A percentile compares a stretch with the other conserved stretches of the same genome.
Evolutionary conservation across 768 basidiomycete genomes (phyloP).

Genomic region (Leccinum disarticulatum): DNA sequence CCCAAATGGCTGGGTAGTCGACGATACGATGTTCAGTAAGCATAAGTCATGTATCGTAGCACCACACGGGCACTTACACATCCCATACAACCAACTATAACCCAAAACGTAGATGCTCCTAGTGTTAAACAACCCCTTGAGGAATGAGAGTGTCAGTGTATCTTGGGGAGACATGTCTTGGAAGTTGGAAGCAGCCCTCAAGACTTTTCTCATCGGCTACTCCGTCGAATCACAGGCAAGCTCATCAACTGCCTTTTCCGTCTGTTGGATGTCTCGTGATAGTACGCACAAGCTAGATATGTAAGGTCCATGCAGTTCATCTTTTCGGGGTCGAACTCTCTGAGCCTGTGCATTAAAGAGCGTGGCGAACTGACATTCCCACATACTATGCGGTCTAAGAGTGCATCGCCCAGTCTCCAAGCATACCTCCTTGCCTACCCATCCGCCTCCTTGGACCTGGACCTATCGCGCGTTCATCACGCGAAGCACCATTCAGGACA

Average conservation of each 20-base stretch:
- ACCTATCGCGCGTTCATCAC: conserved; percentile 50
- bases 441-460: conserved; percentile 49
- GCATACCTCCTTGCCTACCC: conserved; percentile 46
- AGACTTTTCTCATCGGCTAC: conserved; percentile 1
- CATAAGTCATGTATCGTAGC: not conserved
- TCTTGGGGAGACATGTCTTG: conserved; percentile 3
- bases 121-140: not conserved
- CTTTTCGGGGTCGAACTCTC: not conserved
- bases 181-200: not conserved
- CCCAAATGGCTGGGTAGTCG: conserved; percentile 47
- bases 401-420: conserved; percentile 58
- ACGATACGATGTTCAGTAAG: not conserved
- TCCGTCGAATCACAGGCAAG: not conserved
- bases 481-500: conserved; percentile 53
- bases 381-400: conserved; percentile 26
- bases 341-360: not conserved
- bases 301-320: not conserved
- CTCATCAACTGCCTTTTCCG: not conserved
- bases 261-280: not conserved
- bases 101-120: conserved; percentile 45
- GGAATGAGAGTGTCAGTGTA: not conserved
- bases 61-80: conserved; percentile 49
- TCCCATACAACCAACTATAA: conserved; percentile 67
- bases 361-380: not conserved
- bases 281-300: not conserved